These are phyloP conservation scores for Rhizophlyctis rosea DNA, from an alignment of 192 early-diverging fungal species.

Conservation along the genomic window DNA sequence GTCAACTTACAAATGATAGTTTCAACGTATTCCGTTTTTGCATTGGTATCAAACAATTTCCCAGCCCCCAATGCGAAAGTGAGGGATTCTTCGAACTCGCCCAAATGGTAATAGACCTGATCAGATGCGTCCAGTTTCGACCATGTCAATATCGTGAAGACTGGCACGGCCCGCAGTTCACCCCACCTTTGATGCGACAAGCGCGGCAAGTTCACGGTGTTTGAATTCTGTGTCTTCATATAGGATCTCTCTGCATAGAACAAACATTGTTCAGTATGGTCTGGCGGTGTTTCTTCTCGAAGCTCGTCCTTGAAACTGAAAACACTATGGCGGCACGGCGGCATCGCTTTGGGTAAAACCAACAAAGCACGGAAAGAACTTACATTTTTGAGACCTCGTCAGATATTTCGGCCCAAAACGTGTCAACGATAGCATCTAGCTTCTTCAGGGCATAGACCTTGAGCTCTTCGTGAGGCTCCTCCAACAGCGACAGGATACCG, in stretches of 20 bases:
- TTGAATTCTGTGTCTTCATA: slow-evolving; percentile 88
- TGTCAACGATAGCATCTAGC: slow-evolving; percentile 83
- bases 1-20: slow-evolving; percentile 81
- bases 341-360: neutral
- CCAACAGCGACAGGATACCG: slow-evolving; percentile 89
- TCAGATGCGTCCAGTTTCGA: neutral
- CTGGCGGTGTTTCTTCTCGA: no score
- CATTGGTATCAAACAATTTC: slow-evolving; percentile 72
- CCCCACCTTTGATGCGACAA: slow-evolving; percentile 91
- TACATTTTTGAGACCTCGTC: slow-evolving; percentile 90
- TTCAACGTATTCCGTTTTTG: slow-evolving; percentile 85
- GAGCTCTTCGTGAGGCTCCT: slow-evolving; percentile 87
- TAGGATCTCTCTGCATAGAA: slow-evolving; percentile 76
- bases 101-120: slow-evolving; percentile 95
- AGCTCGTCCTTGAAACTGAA: no score
- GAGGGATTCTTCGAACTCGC: slow-evolving; percentile 93
- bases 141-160: neutral
- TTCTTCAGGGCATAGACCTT: slow-evolving; percentile 91
- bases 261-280: no score
- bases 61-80: slow-evolving; percentile 94
- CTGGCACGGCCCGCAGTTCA: neutral
- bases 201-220: slow-evolving; percentile 83
- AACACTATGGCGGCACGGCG: no score
- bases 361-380: slow-evolving; percentile 7
- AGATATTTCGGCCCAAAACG: slow-evolving; percentile 98